Conservation (phyloP, 176 grass and related monocot genomes). For the Zea mays region Zm-B73-REFERENCE-NAM-5.0 NC_050101.1:162216501-162217000, state of each 20-base stretch:
- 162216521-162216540: neutral
- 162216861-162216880: neutral
- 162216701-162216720: slow-evolving; percentile 61
- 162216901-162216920: slow-evolving; percentile 40
- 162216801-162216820: slow-evolving; percentile 33
- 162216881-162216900: slow-evolving; percentile 11
- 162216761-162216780: slow-evolving; percentile 35
- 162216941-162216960: no score
- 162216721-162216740: slow-evolving; percentile 67
- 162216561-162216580: slow-evolving; percentile 34
- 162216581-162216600: neutral
- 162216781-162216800: slow-evolving; percentile 5
- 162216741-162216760: neutral
- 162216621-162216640: neutral
- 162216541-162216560: slow-evolving; percentile 40
- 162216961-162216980: no score
- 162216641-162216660: slow-evolving; percentile 1
- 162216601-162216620: neutral
- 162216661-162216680: slow-evolving; percentile 70
- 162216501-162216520: slow-evolving; percentile 32
- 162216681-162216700: slow-evolving; percentile 7
- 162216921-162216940: neutral
- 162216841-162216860: neutral
- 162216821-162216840: neutral
- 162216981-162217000: no score